Evolutionary conservation across 2,329 filamentous ascomycete species (phyloP), one percentile per base, ranked within the genome.

Genomic region (Cladophialophora yegresii): DNA sequence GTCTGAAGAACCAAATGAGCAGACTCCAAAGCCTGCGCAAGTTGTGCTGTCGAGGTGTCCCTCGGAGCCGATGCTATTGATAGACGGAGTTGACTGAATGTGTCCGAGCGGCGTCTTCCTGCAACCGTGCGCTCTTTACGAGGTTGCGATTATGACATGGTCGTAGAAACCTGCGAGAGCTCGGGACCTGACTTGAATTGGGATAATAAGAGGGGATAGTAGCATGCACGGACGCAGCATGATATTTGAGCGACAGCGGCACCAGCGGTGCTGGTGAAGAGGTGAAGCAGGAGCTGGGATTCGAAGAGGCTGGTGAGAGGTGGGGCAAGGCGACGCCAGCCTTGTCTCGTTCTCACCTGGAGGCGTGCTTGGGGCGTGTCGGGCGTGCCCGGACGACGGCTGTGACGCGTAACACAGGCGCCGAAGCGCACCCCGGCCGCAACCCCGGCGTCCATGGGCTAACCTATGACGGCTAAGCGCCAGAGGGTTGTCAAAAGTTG

Each of bases 401-500:
- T 54, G 26, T 32, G 30, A 61, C 58, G 58, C 58, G 58, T 61
- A 36, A 61, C 54, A 47, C 32, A 30, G 49, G 32, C 49, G 58
- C 28, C 50, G 22, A 50, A 50, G 47, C 23, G 47, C 47, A 26
- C 47, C 47, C 47, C 20, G 26, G 47, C 13, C 20, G 47, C 23
- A 50, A 23, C 47, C 20, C 47, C 13, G 47, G 47, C 47, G 47
- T 50, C n/a, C 8, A 26, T 9, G 20, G 23, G 20, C 47, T 50
- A 50, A 10, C 47, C 47, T 4, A 20, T 26, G 20, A 50, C 20
- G 47, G 47, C 7, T 28, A 26, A 50, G 47, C 2, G 36, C 23
- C 47, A 13, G n/a, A 26, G 47, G 20, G 32, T 26, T 2, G 23
- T 28, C 51, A 28, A 22, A 12, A 6, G 26, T 28, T 59, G 57